phyloP scores from a whole-genome alignment of 73 alveolate genomes.

The Blepharisma japonicum region DNA sequence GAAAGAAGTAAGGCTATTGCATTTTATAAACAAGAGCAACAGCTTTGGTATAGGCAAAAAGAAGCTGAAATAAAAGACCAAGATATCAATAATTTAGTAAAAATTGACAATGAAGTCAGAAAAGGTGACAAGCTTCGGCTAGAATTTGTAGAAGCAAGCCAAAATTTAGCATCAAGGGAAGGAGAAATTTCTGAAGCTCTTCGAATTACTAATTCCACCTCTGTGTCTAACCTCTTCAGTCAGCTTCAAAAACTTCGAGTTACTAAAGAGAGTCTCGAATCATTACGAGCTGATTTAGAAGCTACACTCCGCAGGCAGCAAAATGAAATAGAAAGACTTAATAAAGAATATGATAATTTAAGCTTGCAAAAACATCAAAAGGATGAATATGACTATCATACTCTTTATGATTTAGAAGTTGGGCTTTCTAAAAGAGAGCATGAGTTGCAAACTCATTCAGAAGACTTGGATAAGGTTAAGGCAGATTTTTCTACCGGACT shows the following conservation, averaged over 20 bases:
- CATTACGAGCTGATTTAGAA: neutral
- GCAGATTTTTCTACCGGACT: slow-evolving; percentile 12
- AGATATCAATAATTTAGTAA: slow-evolving; percentile 2
- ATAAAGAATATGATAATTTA: slow-evolving; percentile 1
- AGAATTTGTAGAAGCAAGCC: neutral
- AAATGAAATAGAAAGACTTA: neutral
- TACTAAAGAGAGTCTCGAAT: neutral
- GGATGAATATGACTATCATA: slow-evolving; percentile 21
- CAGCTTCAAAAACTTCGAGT: neutral
- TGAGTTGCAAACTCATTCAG: neutral
- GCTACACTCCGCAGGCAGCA: neutral
- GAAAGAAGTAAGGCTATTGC: slow-evolving; percentile 1
- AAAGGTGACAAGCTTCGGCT: neutral
- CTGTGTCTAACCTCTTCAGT: neutral
- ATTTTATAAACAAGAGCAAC: neutral
- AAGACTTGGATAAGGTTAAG: neutral
- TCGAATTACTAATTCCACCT: neutral
- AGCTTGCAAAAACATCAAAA: neutral
- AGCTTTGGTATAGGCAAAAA: neutral
- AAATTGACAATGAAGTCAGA: neutral
- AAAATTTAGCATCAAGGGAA: neutral
- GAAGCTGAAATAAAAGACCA: neutral
- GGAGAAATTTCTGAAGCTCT: neutral
- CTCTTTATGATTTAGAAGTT: slow-evolving; percentile 11
- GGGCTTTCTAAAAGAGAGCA: neutral